phyloP scores from a whole-genome alignment of 352 stramenopile species.

The Phytophthora pinifolia region DNA sequence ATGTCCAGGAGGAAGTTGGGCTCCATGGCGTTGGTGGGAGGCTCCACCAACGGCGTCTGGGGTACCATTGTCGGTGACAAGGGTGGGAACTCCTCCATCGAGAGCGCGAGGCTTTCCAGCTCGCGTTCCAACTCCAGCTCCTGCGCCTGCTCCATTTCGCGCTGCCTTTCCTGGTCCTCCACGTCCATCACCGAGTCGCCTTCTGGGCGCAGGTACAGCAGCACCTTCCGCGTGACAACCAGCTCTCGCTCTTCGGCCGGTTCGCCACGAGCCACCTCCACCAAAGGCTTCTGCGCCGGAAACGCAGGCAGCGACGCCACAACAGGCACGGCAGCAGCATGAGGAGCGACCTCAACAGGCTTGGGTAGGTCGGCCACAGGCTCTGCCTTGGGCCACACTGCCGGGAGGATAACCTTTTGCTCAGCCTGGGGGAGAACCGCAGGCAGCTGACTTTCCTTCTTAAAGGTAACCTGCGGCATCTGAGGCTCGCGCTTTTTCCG shows the following conservation, averaged over 20 bases:
- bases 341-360: not conserved
- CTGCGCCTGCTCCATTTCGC: slow-evolving; percentile 11
- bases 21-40: slow-evolving; percentile 18
- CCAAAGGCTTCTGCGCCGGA: slow-evolving; percentile 24
- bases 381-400: slow-evolving; percentile 14
- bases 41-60: slow-evolving; percentile 6
- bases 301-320: slow-evolving; percentile 19
- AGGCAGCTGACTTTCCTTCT: slow-evolving; percentile 8
- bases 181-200: slow-evolving; percentile 13
- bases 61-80: slow-evolving; percentile 18
- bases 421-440: slow-evolving; percentile 9
- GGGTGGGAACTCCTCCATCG: slow-evolving; percentile 20
- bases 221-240: slow-evolving; percentile 33
- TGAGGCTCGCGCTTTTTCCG: slow-evolving; percentile 5
- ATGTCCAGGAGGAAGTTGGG: slow-evolving; percentile 46
- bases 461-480: not conserved
- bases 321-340: slow-evolving; percentile 12
- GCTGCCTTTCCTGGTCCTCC: slow-evolving; percentile 20
- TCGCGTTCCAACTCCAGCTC: slow-evolving; percentile 18
- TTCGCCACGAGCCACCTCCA: slow-evolving; percentile 24
- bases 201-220: slow-evolving; percentile 29
- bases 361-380: slow-evolving; percentile 4
- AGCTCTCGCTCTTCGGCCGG: slow-evolving; percentile 24
- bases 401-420: slow-evolving; percentile 7
- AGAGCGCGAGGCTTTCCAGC: slow-evolving; percentile 18